Evolutionary conservation across 2,329 filamentous ascomycete species (phyloP).

Genomic region (Dactylonectria estremocensis): DNA sequence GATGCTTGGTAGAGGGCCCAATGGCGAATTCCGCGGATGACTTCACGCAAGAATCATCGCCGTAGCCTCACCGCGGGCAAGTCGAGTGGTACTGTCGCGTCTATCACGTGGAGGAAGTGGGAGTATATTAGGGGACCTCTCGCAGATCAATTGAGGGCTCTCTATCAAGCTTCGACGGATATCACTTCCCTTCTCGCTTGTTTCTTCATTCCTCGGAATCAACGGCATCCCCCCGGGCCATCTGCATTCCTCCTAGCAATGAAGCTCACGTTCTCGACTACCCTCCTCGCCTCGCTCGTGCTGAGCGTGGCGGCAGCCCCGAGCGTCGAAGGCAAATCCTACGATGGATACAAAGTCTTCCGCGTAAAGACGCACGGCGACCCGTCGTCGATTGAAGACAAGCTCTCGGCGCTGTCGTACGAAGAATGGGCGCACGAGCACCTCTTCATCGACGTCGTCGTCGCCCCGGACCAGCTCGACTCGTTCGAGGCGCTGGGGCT

Average conservation of each 20-base stretch:
- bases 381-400: slow-evolving; percentile 51
- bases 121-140: neutral
- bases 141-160: neutral
- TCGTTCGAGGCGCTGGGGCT: slow-evolving; percentile 50
- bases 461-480: slow-evolving; percentile 49
- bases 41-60: slow-evolving; percentile 1
- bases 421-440: slow-evolving; percentile 41
- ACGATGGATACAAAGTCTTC: slow-evolving; percentile 58
- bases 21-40: slow-evolving; percentile 4
- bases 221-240: neutral
- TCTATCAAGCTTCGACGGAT: neutral
- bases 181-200: too few relatives aligned
- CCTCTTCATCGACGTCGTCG: slow-evolving; percentile 51
- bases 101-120: neutral
- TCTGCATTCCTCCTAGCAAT: slow-evolving; percentile 20
- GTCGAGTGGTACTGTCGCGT: neutral
- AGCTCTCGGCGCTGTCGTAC: slow-evolving; percentile 48
- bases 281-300: slow-evolving; percentile 34
- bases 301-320: slow-evolving; percentile 38
- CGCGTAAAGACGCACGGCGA: slow-evolving; percentile 62
- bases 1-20: neutral
- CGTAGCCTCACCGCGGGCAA: neutral
- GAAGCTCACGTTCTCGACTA: slow-evolving; percentile 37
- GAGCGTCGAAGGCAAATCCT: slow-evolving; percentile 41
- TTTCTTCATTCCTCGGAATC: neutral